Evolutionary conservation across 768 basidiomycete species (phyloP).

Genomic region (Russula abietina): DNA sequence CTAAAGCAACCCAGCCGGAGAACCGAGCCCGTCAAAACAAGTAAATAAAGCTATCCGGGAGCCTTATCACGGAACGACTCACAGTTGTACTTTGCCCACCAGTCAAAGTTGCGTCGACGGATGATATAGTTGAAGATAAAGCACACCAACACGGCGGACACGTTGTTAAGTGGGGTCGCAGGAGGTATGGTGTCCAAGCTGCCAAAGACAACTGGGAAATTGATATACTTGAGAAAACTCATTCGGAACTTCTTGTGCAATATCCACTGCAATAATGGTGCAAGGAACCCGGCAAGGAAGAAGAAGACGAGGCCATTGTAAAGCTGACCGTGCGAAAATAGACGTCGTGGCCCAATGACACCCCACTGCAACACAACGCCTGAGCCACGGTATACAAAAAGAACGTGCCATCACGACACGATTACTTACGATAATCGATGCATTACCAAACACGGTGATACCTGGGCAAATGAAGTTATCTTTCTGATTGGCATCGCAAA

Average conservation of each 20-base stretch:
- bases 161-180: conserved; percentile 26
- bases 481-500: conserved; percentile 49
- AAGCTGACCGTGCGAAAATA: conserved; percentile 3
- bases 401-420: background rate
- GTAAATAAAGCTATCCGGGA: conserved; percentile 28
- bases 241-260: conserved; percentile 29
- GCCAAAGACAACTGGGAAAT: conserved; percentile 42
- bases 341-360: conserved; percentile 69
- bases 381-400: background rate
- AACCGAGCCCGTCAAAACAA: background rate
- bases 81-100: conserved; percentile 40
- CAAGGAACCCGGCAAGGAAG: conserved; percentile 70
- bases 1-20: conserved; percentile 23
- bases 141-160: conserved; percentile 34
- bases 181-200: conserved; percentile 23
- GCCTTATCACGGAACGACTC: conserved; percentile 1
- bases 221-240: conserved; percentile 49
- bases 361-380: conserved; percentile 36
- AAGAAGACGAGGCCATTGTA: conserved; percentile 48
- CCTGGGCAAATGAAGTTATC: conserved; percentile 65
- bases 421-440: conserved; percentile 59
- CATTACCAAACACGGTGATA: conserved; percentile 72
- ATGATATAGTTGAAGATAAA: conserved; percentile 37
- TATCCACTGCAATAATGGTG: conserved; percentile 52
- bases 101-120: conserved; percentile 35